Evolutionary conservation across 2,329 filamentous ascomycete genomes (phyloP).

Genomic region (Zasmidium cellare): DNA sequence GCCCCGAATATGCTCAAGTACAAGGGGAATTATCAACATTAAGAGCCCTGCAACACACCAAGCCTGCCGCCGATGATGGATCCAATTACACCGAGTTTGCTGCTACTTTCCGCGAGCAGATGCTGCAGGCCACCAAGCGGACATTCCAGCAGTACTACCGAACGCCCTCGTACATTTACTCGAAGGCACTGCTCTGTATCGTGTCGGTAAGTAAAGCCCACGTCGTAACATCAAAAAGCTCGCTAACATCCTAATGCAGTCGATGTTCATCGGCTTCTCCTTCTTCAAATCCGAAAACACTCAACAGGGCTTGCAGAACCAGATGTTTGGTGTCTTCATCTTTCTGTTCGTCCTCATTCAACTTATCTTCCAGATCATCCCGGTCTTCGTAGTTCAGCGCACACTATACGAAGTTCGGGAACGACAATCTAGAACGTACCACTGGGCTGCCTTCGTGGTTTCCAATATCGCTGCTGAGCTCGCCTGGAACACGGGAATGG

Average conservation of each 20-base stretch:
- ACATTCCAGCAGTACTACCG: constrained; percentile 90
- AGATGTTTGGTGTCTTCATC: constrained; percentile 81
- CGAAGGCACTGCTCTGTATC: constrained; percentile 67
- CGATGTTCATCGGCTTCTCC: constrained; percentile 80
- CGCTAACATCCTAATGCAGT: constrained; percentile 13
- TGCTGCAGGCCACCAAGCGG: constrained; percentile 62
- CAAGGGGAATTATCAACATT: constrained; percentile 42
- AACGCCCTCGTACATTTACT: constrained; percentile 80
- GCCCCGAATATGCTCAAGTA: constrained; percentile 44
- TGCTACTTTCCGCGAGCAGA: constrained; percentile 67
- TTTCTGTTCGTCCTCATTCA: constrained; percentile 74
- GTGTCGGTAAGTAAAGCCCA: constrained; percentile 38
- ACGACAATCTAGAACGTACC: constrained; percentile 76
- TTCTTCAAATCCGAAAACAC: constrained; percentile 71
- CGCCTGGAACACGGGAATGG: constrained; percentile 75
- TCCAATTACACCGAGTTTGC: constrained; percentile 61
- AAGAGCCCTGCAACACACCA: not conserved
- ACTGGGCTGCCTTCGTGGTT: constrained; percentile 78
- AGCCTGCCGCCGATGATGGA: not conserved
- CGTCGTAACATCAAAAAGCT: not conserved
- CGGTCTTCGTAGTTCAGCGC: constrained; percentile 75
- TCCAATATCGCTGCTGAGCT: constrained; percentile 78
- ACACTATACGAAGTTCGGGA: constrained; percentile 79
- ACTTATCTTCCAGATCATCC: constrained; percentile 75
- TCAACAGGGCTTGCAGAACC: constrained; percentile 75